These are phyloP conservation scores for Oryza longistaminata DNA, from an alignment of 176 grass and related monocot genomes.

Conservation along the genomic window DNA sequence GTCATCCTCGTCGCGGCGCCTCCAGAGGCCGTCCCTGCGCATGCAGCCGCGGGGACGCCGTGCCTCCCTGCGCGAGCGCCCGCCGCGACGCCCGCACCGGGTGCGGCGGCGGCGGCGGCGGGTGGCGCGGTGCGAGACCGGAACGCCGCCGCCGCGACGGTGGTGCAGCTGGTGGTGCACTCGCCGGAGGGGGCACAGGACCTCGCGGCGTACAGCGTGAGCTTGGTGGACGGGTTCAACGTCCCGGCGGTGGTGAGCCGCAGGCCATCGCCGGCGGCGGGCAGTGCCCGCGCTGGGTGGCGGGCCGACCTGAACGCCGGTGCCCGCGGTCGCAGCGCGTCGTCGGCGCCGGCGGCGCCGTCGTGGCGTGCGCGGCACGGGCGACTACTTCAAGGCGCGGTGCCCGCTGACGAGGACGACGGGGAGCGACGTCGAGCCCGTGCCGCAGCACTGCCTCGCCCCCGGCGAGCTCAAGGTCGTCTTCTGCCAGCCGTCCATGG, in stretches of 20 bases:
- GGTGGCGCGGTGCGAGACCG: not conserved
- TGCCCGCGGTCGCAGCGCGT: slow-evolving; percentile 4
- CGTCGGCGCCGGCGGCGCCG: not conserved
- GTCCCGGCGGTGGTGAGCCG: slow-evolving; percentile 42
- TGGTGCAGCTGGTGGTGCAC: slow-evolving; percentile 44
- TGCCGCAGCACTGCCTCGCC: slow-evolving; percentile 31
- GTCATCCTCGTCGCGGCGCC: no score
- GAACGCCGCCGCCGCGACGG: not conserved
- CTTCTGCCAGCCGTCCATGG: slow-evolving; percentile 52
- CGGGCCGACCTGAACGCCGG: slow-evolving; percentile 3
- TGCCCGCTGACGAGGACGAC: slow-evolving; percentile 48
- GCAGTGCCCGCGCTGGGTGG: slow-evolving; percentile 45
- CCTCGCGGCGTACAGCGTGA: slow-evolving; percentile 46
- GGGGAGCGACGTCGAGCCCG: slow-evolving; percentile 33
- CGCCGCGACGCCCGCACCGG: no score
- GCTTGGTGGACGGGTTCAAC: slow-evolving; percentile 50
- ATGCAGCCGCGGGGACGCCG: no score
- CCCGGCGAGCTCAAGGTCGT: slow-evolving; percentile 55
- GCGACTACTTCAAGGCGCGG: slow-evolving; percentile 24
- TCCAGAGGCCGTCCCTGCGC: no score
- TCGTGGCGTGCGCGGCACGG: slow-evolving; percentile 23
- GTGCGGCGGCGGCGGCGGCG: not conserved
- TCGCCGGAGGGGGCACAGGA: not conserved
- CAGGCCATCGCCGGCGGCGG: slow-evolving; percentile 22
- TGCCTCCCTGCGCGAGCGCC: no score